phyloP scores from a whole-genome alignment of 805 yeast genomes.

The Kregervanrija pseudodelftensis region DNA sequence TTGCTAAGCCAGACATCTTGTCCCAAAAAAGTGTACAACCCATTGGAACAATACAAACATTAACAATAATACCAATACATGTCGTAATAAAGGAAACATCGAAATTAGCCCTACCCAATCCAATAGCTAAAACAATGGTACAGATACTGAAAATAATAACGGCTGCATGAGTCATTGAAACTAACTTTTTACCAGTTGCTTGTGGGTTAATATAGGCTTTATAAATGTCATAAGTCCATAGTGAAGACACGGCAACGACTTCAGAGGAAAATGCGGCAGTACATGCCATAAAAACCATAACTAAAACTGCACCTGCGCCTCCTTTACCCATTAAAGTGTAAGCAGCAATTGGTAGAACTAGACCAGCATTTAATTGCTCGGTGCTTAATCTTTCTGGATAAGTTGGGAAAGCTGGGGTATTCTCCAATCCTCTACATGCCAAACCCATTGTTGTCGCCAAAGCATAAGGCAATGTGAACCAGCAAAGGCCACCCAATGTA shows the following conservation, averaged over 20 bases:
- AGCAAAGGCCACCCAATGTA: slow-evolving; percentile 38
- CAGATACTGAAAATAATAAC: slow-evolving; percentile 37
- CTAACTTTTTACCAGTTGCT: slow-evolving; percentile 42
- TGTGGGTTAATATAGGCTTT: slow-evolving; percentile 43
- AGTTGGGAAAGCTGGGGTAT: slow-evolving; percentile 18
- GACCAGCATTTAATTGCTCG: slow-evolving; percentile 39
- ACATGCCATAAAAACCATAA: slow-evolving; percentile 45
- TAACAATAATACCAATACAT: slow-evolving; percentile 44
- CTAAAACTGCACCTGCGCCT: slow-evolving; percentile 41
- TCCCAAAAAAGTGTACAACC: slow-evolving; percentile 40
- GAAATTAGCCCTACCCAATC: slow-evolving; percentile 42
- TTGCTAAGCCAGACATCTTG: slow-evolving; percentile 39
- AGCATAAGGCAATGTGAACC: slow-evolving; percentile 37
- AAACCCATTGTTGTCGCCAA: slow-evolving; percentile 31
- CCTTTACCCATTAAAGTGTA: slow-evolving; percentile 43
- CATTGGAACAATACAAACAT: slow-evolving; percentile 48
- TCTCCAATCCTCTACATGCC: slow-evolving; percentile 31
- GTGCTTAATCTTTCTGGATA: slow-evolving; percentile 26
- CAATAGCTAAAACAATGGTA: slow-evolving; percentile 44
- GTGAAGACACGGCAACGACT: slow-evolving; percentile 44
- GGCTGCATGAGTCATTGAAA: slow-evolving; percentile 36
- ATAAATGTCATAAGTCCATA: slow-evolving; percentile 44
- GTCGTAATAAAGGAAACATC: slow-evolving; percentile 49
- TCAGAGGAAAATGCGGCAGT: slow-evolving; percentile 54
- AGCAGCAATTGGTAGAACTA: slow-evolving; percentile 45